phyloP scores from a whole-genome alignment of 2,329 filamentous ascomycete genomes.

The Domatiomyces globalis region DNA sequence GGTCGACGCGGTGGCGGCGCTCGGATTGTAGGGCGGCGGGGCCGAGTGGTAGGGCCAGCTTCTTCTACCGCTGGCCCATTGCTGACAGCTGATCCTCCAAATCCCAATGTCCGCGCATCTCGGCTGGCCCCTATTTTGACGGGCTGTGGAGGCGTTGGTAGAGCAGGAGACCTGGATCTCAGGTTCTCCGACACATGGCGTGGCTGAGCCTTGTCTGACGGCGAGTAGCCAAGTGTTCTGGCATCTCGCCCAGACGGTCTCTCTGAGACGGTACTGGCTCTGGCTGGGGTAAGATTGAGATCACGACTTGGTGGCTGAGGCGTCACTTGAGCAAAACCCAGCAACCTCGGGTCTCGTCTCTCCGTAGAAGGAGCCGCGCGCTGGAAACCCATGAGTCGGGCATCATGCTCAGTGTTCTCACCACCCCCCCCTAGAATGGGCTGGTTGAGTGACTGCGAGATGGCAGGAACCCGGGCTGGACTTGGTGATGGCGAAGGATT shows the following conservation, averaged over 20 bases:
- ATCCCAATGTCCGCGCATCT: conserved; percentile 15
- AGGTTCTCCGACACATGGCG: conserved; percentile 16
- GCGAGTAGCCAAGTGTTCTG: conserved; percentile 22
- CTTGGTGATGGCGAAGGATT: conserved; percentile 32
- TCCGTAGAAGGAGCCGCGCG: conserved; percentile 1
- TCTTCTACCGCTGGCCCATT: conserved; percentile 12
- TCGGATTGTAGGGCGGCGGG: conserved; percentile 28
- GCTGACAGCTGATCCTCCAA: conserved; percentile 1
- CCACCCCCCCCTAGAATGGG: background rate
- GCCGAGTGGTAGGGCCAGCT: conserved; percentile 36
- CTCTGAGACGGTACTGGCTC: conserved; percentile 12
- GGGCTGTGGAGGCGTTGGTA: conserved; percentile 12
- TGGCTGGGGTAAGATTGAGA: conserved; percentile 5
- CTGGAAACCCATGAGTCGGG: conserved; percentile 13
- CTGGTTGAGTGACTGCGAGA: background rate
- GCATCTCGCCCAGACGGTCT: conserved; percentile 16
- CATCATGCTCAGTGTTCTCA: background rate
- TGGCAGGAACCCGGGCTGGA: background rate
- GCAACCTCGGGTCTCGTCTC: conserved; percentile 8
- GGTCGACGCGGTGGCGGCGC: conserved; percentile 15
- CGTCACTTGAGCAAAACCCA: conserved; percentile 7
- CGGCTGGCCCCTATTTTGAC: conserved; percentile 1
- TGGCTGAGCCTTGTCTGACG: conserved; percentile 31
- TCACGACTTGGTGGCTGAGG: conserved; percentile 4
- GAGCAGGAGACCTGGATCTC: conserved; percentile 11